Conservation (phyloP, 2,329 filamentous ascomycete genomes). For the Pezicula rhizophila region DNA sequence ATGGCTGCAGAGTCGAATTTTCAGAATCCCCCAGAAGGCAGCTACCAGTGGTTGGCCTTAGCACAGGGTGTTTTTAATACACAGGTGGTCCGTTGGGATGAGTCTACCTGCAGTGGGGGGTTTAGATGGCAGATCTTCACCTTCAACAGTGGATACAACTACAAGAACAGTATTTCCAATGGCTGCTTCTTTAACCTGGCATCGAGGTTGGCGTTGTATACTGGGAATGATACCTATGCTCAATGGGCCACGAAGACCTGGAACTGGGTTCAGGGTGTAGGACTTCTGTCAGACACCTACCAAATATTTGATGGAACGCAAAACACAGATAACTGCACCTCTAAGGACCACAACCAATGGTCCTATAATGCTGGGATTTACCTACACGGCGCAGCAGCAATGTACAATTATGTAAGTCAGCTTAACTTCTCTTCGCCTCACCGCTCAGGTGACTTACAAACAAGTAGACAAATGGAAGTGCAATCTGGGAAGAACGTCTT, state of each 20-base stretch:
- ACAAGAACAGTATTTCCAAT: slow-evolving; percentile 63
- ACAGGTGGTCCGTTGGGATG: slow-evolving; percentile 68
- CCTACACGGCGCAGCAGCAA: slow-evolving; percentile 48
- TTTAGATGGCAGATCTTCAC: slow-evolving; percentile 79
- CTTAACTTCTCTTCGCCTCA: neutral
- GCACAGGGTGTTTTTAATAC: slow-evolving; percentile 77
- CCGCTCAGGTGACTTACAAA: slow-evolving; percentile 1
- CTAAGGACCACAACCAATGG: slow-evolving; percentile 58
- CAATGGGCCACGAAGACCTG: slow-evolving; percentile 74
- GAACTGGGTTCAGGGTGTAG: slow-evolving; percentile 55
- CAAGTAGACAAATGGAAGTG: slow-evolving; percentile 22
- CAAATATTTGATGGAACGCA: slow-evolving; percentile 55
- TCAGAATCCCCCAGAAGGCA: slow-evolving; percentile 40
- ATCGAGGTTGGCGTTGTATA: slow-evolving; percentile 67
- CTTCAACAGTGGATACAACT: slow-evolving; percentile 74
- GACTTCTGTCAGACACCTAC: slow-evolving; percentile 51
- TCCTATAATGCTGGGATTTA: slow-evolving; percentile 65
- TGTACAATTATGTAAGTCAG: slow-evolving; percentile 39
- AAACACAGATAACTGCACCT: slow-evolving; percentile 49
- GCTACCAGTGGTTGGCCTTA: slow-evolving; percentile 63
- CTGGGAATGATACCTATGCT: slow-evolving; percentile 68
- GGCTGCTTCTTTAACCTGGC: slow-evolving; percentile 56
- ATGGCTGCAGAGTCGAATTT: slow-evolving; percentile 64
- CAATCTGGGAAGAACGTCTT: slow-evolving; percentile 50
- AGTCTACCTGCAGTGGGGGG: slow-evolving; percentile 60